Evolutionary conservation across 805 yeast species (phyloP), one percentile per base, ranked within the genome.

Genomic region (Brettanomyces bruxellensis): DNA sequence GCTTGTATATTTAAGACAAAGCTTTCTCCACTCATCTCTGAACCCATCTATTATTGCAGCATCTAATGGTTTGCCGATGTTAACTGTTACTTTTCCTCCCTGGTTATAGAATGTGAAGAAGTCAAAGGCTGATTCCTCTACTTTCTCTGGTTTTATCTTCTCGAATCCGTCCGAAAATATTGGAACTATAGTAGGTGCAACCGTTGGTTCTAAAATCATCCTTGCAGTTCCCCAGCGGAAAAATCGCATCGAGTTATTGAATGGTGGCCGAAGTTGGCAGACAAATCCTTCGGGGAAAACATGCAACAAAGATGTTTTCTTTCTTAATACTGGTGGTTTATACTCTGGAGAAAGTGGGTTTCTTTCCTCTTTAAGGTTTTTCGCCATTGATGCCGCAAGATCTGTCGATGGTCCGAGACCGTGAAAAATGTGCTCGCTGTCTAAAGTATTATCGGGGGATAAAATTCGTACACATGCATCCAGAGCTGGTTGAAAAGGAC

Each of bases 211-310:
- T 46, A 93, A 65, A 4, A 93, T 72, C 54, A 90, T 60, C 53
- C 99, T 72, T 2, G 95, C 78, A 1, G 89, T 81, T 0, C 99
- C 99, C 98, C 98, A 91, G 59, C 86, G 83, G 71, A 93, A 91
- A 64, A 86, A 91, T 51, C 96, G 71, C 93, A 93, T 86, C 3
- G 97, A 88, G 53, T 87, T 85, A 43, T 75, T 71, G 59, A 78
- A 80, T 0, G 96, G 96, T 34, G 83, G 81, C 49, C 81, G 74
- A 43, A 86, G 62, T 62, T 93, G 99, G 45, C 91, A 75, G 4
- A 91, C 98, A 61, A 83, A 87, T 0, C 95, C 96, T 62, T 91
- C 99, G 0, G 99, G 99, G 64, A 87, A 91, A 4, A 89, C 79
- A 61, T 91, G 98, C 48, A 93, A 78, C 98, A 98, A 91, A 0